Conservation (phyloP, 306 rosid genomes). For the apple (Malus domestica) region ASM211411v1 NC_041795.1:35731001-35731500, state of each 20-base stretch:
- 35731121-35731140: conserved; percentile 95
- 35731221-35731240: background rate
- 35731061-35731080: conserved; percentile 11
- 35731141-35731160: conserved; percentile 19
- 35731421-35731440: background rate
- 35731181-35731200: background rate
- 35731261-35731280: conserved; percentile 83
- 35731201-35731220: background rate
- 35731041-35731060: conserved; percentile 2
- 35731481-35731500: background rate
- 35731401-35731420: background rate
- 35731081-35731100: conserved; percentile 97
- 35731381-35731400: conserved; percentile 57
- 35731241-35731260: conserved; percentile 92
- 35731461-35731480: background rate
- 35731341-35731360: conserved; percentile 79
- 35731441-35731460: background rate
- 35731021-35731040: background rate
- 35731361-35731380: conserved; percentile 99
- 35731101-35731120: conserved; percentile 96
- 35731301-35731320: conserved; percentile 67
- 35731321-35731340: conserved; percentile 82
- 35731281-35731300: conserved; percentile 83
- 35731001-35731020: background rate
- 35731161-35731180: conserved; percentile 14